Base-by-base conservation (phyloP, 2,329 filamentous ascomycete species). In the Sclerotiophoma versabilis region DNA sequence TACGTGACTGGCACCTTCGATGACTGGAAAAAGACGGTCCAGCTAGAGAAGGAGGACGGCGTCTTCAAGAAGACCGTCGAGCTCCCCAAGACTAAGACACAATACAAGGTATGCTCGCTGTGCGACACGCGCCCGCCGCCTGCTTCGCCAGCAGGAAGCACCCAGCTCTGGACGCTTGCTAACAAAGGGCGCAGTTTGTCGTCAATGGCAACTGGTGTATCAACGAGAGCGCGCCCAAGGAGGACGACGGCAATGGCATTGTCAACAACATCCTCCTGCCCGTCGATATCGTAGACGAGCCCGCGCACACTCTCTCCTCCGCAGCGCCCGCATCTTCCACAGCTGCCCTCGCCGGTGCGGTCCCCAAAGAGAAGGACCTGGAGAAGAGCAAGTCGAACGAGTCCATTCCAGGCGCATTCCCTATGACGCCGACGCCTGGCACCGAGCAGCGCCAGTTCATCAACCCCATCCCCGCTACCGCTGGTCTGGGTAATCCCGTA, bases 1-100 rank as follows among this genome's bases (percentile, higher is more conserved):
- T 93, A 89, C 77, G 95, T 98, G 67, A 98, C 93, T 33, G 95
- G 95, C 74, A 93, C 91, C 60, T 98, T 98, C 74, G 93, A 98
- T 79, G 84, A 91, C 79, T 99, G 95, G 95, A 84, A 84, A 64
- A 93, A 95, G 82, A 92, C 87, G 51, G 85, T 93, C 75, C 85
- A 90, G 80, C 84, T 99, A 53, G 87, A 92, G 41, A 92, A 91
- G 79, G 83, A 86, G 33, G 89, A 84, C 72, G 75, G 76, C 60
- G 68, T 83, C 66, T 96, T 96, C 76, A 83, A 89, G 77, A 96
- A 96, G 82, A 85, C 86, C 27, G 92, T 99, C 56, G 80, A 85
- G 47, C 82, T 98, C 27, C 81, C 88, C 43, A 80, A 85, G 49
- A 78, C 42, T 60, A 96, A 95, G 80, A 88, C 96, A 65, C 87